A percentile compares a stretch with the other conserved stretches of the same genome.
Evolutionary conservation across 2,329 filamentous ascomycete genomes (phyloP).

Genomic region (Sporothrix brunneoviolacea): DNA sequence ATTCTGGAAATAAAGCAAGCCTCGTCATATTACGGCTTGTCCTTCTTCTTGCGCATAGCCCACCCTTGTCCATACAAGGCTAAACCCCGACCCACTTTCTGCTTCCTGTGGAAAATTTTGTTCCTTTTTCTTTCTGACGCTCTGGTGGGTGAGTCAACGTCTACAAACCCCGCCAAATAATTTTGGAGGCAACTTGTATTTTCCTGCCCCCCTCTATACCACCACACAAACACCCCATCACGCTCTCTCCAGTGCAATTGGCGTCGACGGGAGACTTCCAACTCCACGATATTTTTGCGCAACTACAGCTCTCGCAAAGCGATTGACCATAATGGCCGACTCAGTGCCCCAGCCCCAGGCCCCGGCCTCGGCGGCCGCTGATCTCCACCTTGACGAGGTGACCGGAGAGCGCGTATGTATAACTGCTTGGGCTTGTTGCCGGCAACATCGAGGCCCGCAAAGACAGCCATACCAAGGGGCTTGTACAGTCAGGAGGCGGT

Average conservation of each 20-base stretch:
- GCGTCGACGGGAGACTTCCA: not conserved
- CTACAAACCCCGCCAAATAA: slow-evolving; percentile 10
- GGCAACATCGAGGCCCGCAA: too few species aligned
- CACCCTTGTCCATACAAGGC: not conserved
- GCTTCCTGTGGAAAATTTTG: not conserved
- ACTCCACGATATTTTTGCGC: not conserved
- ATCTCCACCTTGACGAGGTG: slow-evolving; percentile 79
- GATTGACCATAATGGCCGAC: slow-evolving; percentile 17
- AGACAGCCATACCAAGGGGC: too few species aligned
- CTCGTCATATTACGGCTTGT: not conserved
- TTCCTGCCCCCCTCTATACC: slow-evolving; percentile 8
- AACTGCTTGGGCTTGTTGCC: too few species aligned
- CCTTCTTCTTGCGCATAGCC: slow-evolving; percentile 1
- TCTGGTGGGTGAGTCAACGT: slow-evolving; percentile 17
- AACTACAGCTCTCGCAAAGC: not conserved
- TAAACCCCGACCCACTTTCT: not conserved
- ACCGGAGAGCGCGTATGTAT: slow-evolving; percentile 63
- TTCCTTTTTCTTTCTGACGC: not conserved
- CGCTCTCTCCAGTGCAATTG: not conserved
- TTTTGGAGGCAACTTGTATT: not conserved
- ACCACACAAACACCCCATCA: not conserved
- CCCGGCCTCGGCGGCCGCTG: slow-evolving; percentile 29
- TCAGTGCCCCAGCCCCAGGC: slow-evolving; percentile 10
- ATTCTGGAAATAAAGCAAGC: slow-evolving; percentile 1
- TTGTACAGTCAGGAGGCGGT: too few species aligned